Evolutionary conservation across 352 stramenopile genomes (phyloP), one percentile per base, ranked within the genome.

Genomic region (Pythium graminicola): DNA sequence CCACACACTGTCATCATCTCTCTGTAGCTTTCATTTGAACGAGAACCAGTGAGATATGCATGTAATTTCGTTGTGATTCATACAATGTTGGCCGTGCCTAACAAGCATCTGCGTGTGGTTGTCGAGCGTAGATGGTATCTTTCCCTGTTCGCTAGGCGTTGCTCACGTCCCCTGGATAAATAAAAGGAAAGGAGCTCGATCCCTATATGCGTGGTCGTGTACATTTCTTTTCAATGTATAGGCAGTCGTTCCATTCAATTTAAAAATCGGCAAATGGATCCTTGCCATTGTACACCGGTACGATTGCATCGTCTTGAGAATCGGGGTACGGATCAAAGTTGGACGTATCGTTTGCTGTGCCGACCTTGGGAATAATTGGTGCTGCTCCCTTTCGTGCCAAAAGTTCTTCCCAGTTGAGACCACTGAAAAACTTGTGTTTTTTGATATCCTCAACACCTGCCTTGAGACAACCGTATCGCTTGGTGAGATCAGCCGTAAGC

Each of bases 291-390:
- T 95, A 97, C 50, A 93, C 81, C n/a, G 88, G 89, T 24, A 95
- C 80, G 57, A 84, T 78, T 31, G 89, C 80, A 51, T 97, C 86
- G 63, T 96, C 87, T 63, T 78, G 76, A 48, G 81, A 88, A 58
- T 98, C 94, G 23, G 93, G 94, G 72, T 99, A 99, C 41, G 89
- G 81, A 60, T 98, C 95, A 72, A 99, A 99, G 77, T 98, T 98
- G 43, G 81, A 97, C 55, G 95, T 98, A 68, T 99, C 95, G 58
- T 76, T 97, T 46, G 83, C 74, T 20, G 85, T 87, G 41, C 69
- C 74, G 50, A 98, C 81, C 45, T 92, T 78, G 29, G 93, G 94
- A 51, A 98, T 91, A 64, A 98, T 98, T 47, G 94, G 95, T 24
- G 92, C 82, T 6, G 86, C 69, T 9, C 96, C 70, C 64, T 97